Evolutionary conservation across 148 eudicot genomes (phyloP).

Genomic region (Camellia granthamiana): DNA sequence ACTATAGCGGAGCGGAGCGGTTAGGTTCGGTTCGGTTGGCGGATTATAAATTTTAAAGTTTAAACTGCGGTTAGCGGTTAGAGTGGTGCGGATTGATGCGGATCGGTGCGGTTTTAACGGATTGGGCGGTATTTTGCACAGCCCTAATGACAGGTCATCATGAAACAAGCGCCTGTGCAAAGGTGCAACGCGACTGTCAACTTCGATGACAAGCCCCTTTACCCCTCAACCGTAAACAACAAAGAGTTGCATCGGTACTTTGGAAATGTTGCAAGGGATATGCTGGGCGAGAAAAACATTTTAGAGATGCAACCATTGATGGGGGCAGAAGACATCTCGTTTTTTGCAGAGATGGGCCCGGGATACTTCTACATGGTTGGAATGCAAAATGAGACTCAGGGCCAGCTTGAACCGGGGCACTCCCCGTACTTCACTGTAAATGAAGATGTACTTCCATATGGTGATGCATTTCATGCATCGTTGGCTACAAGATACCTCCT

Average conservation of each 20-base stretch:
- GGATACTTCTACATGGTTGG: slow-evolving; percentile 63
- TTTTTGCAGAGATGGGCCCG: slow-evolving; percentile 58
- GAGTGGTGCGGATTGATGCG: no score
- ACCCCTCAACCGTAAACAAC: slow-evolving; percentile 57
- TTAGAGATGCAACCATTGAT: slow-evolving; percentile 45
- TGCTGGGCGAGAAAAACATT: slow-evolving; percentile 51
- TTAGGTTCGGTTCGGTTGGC: no score
- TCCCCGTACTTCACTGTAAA: slow-evolving; percentile 46
- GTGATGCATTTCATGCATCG: slow-evolving; percentile 79
- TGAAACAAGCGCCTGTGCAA: slow-evolving; percentile 65
- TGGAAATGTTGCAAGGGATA: slow-evolving; percentile 37
- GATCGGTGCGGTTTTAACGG: no score
- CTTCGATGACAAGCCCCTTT: slow-evolving; percentile 36
- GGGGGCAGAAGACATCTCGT: slow-evolving; percentile 78
- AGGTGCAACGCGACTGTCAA: slow-evolving; percentile 65
- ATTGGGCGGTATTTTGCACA: no score
- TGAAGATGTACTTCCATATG: slow-evolving; percentile 70
- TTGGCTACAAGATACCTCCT: slow-evolving; percentile 40
- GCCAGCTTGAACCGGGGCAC: slow-evolving; percentile 40
- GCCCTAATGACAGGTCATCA: slow-evolving; percentile 44
- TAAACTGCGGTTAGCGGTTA: no score
- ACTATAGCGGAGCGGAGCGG: no score
- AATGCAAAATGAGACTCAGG: slow-evolving; percentile 47
- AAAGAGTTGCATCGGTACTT: slow-evolving; percentile 49
- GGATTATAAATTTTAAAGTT: no score